Evolutionary conservation across 768 basidiomycete genomes (phyloP), one percentile per base, ranked within the genome.

Genomic region (Macrolepiota albuminosa): DNA sequence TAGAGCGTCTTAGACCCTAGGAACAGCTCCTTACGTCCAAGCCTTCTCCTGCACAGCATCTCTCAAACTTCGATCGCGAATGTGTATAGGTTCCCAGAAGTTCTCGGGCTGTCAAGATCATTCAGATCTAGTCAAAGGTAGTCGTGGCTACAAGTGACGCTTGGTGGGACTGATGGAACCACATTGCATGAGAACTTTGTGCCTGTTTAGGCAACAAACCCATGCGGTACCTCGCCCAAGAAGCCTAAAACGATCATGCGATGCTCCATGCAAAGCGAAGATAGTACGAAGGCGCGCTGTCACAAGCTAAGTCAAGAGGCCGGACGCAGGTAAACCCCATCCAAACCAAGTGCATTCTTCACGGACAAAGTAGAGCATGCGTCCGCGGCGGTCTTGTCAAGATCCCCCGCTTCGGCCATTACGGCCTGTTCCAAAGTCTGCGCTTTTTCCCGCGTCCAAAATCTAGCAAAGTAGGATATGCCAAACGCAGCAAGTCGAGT

Each of bases 401-500:
- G 52, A 55, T 68, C 66, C 16, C 61, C 54, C 9, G 60, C 54
- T 47, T 63, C 63, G 48, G 59, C 45, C 46, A 61, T 57, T 56
- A 60, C 52, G 31, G 48, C 55, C 43, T 64, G 57, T 26, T 59
- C 47, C 36, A 60, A 53, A 37, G 10, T 49, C 24, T 53, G 61
- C 58, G 24, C 51, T 24, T 62, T 62, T 66, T 37, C 61, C 54
- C 58, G 58, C 66, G 68, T 69, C 63, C 77, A 69, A 29, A 78
- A 59, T 58, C 68, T 72, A 40, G 75, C 72, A 37, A 73, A 64
- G 56, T 76, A 82, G 26, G 81, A 77, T 47, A 90, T 69, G 18
- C 85, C 79, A 58, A 77, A 76, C 33, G 86, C 89, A 1, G 83
- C 77, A 31, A 88, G 71, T 51, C 90, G 79, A 51, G 84, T 80